Evolutionary conservation across 257 asterid genomes (phyloP), one percentile per base, ranked within the genome.

Genomic region (Verbascum thapsus): DNA sequence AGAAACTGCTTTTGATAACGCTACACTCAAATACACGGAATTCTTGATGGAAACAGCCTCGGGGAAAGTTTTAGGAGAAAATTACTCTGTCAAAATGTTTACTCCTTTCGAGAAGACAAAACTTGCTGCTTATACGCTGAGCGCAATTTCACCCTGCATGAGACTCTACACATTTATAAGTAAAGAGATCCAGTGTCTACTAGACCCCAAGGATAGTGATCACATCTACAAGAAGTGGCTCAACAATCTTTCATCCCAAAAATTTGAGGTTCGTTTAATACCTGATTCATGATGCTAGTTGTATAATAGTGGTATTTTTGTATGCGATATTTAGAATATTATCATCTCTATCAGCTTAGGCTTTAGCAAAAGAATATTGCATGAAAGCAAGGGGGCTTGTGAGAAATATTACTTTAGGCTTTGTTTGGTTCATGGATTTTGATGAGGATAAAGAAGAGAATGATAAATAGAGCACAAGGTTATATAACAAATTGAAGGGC

Each of bases 61-160:
- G 2, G 92, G 91, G 26, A 84, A 78, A 81, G 79, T 84, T 50
- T 85, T 72, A 58, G 88, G 78, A 37, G 83, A 79, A 54, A 84
- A 81, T 19, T 75, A 58, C 58, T 61, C 77, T 4, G 80, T 81
- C 34, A 84, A 79, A 60, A 74, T 85, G 11, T 86, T 77, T 51
- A 85, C 92, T 5, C 92, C 92, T 13, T 85, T 85, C 40, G 92
- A 85, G 67, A 85, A 82, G 79, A 85, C 92, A 1, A 85, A 83
- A 54, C 70, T 85, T 50, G 92, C 88, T 44, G 85, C 88, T 12
- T 85, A 82, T 72, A 78, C 92, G 5, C 78, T 85, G 7, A 78
- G 88, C 7, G 88, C 78, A 15, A 80, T 85, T 59, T 73, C 92
- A 39, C 92, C 92, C 0, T 85, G 92, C 83, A 85, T 85, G 92